Base-by-base conservation (phyloP, 1,284 basidiomycete genomes). In the Trichosporon coremiiforme region DNA sequence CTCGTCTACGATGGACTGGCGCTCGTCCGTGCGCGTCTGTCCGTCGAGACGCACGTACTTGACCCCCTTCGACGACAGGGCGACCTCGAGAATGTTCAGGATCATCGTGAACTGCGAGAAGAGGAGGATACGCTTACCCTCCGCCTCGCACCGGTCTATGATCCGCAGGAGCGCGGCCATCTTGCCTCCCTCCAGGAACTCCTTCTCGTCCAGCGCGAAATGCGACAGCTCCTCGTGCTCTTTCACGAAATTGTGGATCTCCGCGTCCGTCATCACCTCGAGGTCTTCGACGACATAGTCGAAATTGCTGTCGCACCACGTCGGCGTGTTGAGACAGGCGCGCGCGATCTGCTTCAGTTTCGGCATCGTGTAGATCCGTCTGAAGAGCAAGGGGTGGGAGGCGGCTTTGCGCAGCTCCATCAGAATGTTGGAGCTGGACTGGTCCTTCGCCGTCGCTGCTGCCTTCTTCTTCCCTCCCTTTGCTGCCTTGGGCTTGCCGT, bases 31-130 rank as follows among this genome's bases (percentile, higher is more conserved):
- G 60, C 93, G 89, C 0, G 97, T 99, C 66, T 91, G 90, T 1
- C 97, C 97, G 0, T 97, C 98, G 66, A 99, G 87, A n/a, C 96
- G 85, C 36, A 94, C 87, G 82, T 90, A 98, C 73, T 89, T 90
- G 77, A 93, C 88, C n/a, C 87, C 85, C 80, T 89, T 87, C 71
- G 91, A 86, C 67, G 91, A 90, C 35, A 99, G 86, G 10, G 96
- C 88, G n/a, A 89, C 89, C 84, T 94, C 90, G 4, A 99, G 86
- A 76, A 99, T 98, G 81, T 97, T 93, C 63, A 98, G 87, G 65
- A 97, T 90, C 86, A 98, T 95, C 3, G 93, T 95, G 83, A 98
- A 98, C 92, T 95, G 95, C 45, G 93, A 95, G 83, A 99, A 99
- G 68, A 99, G 90, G 73, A 99, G 86, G 67, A 97, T 87, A 71